Evolutionary conservation across 176 grass and related monocot genomes (phyloP), one percentile per base, ranked within the genome.

Genomic region (Phyllostachys edulis): DNA sequence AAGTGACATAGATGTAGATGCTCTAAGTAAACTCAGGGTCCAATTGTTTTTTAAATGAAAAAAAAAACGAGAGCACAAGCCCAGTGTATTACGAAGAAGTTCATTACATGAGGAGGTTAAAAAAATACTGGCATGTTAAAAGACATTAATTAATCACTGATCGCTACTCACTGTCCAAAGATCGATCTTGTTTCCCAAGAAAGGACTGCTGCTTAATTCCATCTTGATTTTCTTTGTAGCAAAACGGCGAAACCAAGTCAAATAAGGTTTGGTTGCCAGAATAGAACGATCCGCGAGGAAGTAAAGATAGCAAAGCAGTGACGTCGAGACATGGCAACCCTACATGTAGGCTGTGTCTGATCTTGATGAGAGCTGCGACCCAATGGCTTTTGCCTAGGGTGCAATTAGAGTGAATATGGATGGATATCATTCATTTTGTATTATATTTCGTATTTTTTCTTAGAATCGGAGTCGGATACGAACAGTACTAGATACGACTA

Each of bases 101-200:
- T 38, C 32, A 34, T 37, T 39, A 36, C 14, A 65, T 36, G 41
- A 44, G 41, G 9, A 10, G 1, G 9, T 44, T 34, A 34, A 34
- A 34, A 44, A 50, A 16, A 16, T 15, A 16, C 0, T 45, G 20
- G 16, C 55, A 39, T 46, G 14, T 39, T 37, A 41, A 59, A 37
- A 52, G 49, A 20, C 24, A 13, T 21, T 76, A 54, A 18, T 24
- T 76, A 18, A 60, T 82, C 18, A 5, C 21, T 1, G 78, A 27
- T 44, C 50, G 34, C 50, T 12, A 13, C 49, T 60, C 9, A 21
- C 32, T 12, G 13, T 9, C 11, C 50, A 1, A 36, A n/a, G 71
- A 37, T 74, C 12, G 36, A 26, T 56, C 81, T 84, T 84, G 86
- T 55, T 78, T 78, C 65, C 55, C 80, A 88, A 83, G 73, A 83